Base-by-base conservation (phyloP, 1,139 yeast species). In the Hyphopichia buzzinii region DNA sequence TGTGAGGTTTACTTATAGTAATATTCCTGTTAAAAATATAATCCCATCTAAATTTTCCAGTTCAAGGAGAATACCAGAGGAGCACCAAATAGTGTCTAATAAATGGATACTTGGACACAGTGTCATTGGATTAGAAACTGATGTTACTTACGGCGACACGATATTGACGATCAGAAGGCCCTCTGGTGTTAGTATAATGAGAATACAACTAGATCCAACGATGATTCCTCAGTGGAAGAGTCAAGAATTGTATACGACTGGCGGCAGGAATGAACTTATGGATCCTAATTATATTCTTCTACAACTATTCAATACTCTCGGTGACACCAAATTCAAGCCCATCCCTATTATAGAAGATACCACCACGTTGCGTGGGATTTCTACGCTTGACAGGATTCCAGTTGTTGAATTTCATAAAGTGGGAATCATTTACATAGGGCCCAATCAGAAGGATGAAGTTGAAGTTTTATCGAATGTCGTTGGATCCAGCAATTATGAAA, bases 361-460 rank as follows among this genome's bases (percentile, higher is more conserved):
- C 0, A 59, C 73, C 1, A 67, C 79, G 0, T 54, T 59, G 8
- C 67, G 95, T 29, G 86, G 92, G 0, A 53, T 88, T 21, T 58
- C 74, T 3, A 72, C 82, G 4, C 67, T 88, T 42, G 96, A 88
- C 52, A 62, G 90, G 14, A 79, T 85, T 2, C 95, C 96, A 0
- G 81, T 83, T 8, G 85, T 84, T 8, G 86, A 83, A 36, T 83
- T 82, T 48, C 89, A 83, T 56, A 88, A 87, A 54, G 75, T 84
- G 28, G 96, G 96, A 0, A 65, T 88, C 12, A 50, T 88, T 12
- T 88, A 87, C 53, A 77, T 87, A 44, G 92, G 80, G 0, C 80
- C 77, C 1, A 76, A 78, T 7, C 96, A 88, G 53, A 53, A 56
- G 1, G 62, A 65, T 0, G 96, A 88, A 54, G 53, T 54, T 0